Percentiles rank a stretch among this genome's conserved stretches.
Conservation (phyloP, 441 rosid genomes). For the Heliophila coronopifolia region DNA sequence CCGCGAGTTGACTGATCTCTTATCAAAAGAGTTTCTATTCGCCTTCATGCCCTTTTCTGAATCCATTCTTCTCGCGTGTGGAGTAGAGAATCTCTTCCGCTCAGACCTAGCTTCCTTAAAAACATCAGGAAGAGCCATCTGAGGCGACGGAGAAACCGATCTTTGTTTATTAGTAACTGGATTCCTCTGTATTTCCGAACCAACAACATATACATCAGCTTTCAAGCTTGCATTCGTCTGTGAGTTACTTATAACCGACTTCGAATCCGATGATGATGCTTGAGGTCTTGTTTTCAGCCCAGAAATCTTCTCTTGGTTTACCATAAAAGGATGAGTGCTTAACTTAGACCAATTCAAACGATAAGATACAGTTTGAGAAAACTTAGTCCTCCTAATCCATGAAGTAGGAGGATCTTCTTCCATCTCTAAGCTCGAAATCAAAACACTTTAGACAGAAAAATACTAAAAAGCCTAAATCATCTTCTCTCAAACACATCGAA, state of each 20-base stretch:
- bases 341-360: constrained; percentile 59
- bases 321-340: constrained; percentile 36
- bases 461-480: constrained; percentile 27
- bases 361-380: constrained; percentile 77
- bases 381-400: constrained; percentile 89
- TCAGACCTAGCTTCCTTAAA: constrained; percentile 78
- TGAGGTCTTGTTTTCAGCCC: constrained; percentile 42
- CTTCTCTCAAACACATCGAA: constrained; percentile 14
- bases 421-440: constrained; percentile 36
- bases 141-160: constrained; percentile 71
- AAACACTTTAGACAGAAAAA: constrained; percentile 24
- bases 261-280: constrained; percentile 24
- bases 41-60: constrained; percentile 38
- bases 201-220: constrained; percentile 30
- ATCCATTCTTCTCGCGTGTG: constrained; percentile 53
- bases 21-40: constrained; percentile 35
- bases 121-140: constrained; percentile 51
- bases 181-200: constrained; percentile 40
- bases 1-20: constrained; percentile 33
- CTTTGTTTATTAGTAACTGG: constrained; percentile 54
- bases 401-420: constrained; percentile 68
- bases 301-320: constrained; percentile 32
- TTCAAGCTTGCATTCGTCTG: constrained; percentile 1
- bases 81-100: constrained; percentile 79
- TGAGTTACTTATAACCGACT: constrained; percentile 23